phyloP scores from a whole-genome alignment of 2,329 filamentous ascomycete species.

The Neopestalotiopsis rosae region DNA sequence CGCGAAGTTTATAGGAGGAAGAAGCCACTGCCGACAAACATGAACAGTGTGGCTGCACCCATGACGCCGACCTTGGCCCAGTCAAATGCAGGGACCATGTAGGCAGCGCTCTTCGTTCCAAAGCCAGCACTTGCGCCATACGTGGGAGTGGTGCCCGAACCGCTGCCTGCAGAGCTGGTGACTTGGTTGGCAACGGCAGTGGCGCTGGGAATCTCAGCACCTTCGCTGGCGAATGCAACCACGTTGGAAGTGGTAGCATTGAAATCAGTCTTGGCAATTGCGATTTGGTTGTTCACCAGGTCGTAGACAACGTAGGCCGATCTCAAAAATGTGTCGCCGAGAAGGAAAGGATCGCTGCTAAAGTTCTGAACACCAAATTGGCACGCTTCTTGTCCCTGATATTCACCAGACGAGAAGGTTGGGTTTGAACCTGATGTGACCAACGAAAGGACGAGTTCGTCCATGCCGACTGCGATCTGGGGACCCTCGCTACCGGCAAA shows the following conservation, averaged over 20 bases:
- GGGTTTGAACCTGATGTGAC: conserved; percentile 37
- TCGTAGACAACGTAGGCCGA: conserved; percentile 68
- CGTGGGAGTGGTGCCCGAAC: conserved; percentile 30
- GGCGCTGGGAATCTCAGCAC: conserved; percentile 56
- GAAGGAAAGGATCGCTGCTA: conserved; percentile 47
- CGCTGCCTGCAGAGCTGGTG: conserved; percentile 29
- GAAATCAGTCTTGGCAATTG: conserved; percentile 59
- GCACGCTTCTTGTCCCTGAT: conserved; percentile 53
- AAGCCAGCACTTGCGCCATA: conserved; percentile 45
- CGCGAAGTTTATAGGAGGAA: conserved; percentile 29
- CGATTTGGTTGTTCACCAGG: conserved; percentile 62
- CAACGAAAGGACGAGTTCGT: conserved; percentile 59
- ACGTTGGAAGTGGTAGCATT: conserved; percentile 57
- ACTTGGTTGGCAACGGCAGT: conserved; percentile 47
- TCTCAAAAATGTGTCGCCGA: conserved; percentile 64
- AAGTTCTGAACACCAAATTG: conserved; percentile 63
- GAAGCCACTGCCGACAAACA: conserved; percentile 40
- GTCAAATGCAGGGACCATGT: conserved; percentile 25
- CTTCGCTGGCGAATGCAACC: conserved; percentile 53
- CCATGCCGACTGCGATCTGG: conserved; percentile 57
- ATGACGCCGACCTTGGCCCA: conserved; percentile 32
- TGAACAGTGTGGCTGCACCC: conserved; percentile 36
- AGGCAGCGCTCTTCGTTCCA: conserved; percentile 26
- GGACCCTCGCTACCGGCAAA: conserved; percentile 56
- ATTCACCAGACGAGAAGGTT: conserved; percentile 45